These are phyloP conservation scores for Hippophae gyantsensis DNA, from an alignment of 306 rosid species.

Conservation along the genomic window DNA sequence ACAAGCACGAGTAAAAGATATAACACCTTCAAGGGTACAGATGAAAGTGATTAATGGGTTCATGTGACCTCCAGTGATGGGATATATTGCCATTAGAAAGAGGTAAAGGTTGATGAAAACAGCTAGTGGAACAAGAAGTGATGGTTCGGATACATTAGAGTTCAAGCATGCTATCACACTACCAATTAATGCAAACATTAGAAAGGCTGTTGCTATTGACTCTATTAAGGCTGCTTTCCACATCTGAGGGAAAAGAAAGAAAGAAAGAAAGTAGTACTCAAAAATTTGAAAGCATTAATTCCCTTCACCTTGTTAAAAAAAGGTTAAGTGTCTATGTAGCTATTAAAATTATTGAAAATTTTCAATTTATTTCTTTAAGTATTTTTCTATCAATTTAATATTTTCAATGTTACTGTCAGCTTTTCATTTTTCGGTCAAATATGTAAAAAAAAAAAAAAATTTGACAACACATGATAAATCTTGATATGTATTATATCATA, in stretches of 20 bases:
- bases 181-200: conserved; percentile 31
- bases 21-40: conserved; percentile 25
- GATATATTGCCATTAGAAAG: conserved; percentile 42
- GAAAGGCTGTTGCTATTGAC: conserved; percentile 32
- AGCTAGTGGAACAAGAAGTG: conserved; percentile 41
- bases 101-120: conserved; percentile 44
- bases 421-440: no score
- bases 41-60: conserved; percentile 42
- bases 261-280: no score
- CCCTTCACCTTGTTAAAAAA: no score
- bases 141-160: conserved; percentile 24
- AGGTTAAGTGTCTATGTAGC: no score
- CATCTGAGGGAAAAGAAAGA: conserved; percentile 21
- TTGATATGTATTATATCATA: no score
- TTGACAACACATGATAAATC: no score
- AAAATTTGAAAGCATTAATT: no score
- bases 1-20: conserved; percentile 16
- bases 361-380: no score
- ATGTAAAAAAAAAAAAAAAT: no score
- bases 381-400: no score
- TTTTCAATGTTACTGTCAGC: no score
- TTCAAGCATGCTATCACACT: conserved; percentile 40
- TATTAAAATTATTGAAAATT: no score
- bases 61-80: conserved; percentile 53
- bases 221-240: conserved; percentile 52